Percentiles rank a stretch among this genome's conserved stretches.
These are phyloP conservation scores for Pleoardoris graminearum DNA, from an alignment of 2,329 filamentous ascomycete genomes.

Conservation along the genomic window DNA sequence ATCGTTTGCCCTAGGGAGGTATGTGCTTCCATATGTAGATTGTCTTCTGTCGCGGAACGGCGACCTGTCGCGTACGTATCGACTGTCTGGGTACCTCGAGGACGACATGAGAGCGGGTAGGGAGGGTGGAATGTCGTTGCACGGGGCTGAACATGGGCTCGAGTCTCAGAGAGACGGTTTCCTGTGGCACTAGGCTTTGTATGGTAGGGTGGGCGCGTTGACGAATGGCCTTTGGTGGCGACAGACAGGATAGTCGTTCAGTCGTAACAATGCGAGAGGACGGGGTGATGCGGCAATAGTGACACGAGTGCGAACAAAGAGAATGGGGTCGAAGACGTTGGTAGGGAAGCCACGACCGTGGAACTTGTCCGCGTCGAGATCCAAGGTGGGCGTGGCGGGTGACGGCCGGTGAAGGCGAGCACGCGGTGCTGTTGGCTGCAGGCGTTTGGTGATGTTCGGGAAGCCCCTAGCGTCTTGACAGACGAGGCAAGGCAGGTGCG, in stretches of 20 bases:
- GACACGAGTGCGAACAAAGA: neutral
- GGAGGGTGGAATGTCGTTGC: neutral
- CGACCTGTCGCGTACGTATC: slow-evolving; percentile 49
- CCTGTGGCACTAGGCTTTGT: neutral
- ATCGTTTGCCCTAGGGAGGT: slow-evolving; percentile 54
- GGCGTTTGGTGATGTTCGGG: neutral
- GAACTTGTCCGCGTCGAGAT: neutral
- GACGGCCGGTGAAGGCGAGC: neutral
- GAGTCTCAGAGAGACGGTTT: neutral
- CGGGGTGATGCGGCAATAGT: neutral
- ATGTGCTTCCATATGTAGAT: slow-evolving; percentile 63
- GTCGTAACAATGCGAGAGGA: neutral
- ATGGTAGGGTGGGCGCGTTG: neutral
- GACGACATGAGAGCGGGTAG: slow-evolving; percentile 35
- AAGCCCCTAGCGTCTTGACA: neutral
- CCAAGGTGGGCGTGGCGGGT: neutral
- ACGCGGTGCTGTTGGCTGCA: neutral
- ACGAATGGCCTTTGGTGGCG: neutral
- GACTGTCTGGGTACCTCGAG: slow-evolving; percentile 40
- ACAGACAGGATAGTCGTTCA: neutral
- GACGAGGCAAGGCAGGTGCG: neutral
- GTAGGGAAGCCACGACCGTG: neutral
- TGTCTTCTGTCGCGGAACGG: slow-evolving; percentile 68
- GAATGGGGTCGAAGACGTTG: neutral
- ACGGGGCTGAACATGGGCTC: slow-evolving; percentile 24